A percentile compares a stretch with the other conserved stretches of the same genome.
phyloP scores from a whole-genome alignment of 1,284 basidiomycete species.

The Inonotus hispidus region DNA sequence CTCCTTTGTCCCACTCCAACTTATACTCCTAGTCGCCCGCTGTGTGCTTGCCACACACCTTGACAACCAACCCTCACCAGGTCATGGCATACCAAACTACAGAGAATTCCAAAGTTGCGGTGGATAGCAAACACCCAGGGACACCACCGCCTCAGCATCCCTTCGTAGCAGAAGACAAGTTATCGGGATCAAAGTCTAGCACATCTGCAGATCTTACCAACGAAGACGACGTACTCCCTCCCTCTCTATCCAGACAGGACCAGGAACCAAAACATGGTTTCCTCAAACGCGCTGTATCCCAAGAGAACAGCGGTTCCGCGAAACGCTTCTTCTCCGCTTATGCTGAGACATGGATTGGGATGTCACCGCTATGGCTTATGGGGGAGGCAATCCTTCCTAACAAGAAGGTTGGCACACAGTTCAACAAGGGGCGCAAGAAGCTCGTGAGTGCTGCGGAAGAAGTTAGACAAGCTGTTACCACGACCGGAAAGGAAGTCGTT shows the following conservation, averaged over 20 bases:
- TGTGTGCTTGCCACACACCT: background rate
- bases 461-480: constrained; percentile 16
- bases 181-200: no score
- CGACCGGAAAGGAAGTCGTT: constrained; percentile 20
- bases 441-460: constrained; percentile 20
- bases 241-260: no score
- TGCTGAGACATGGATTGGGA: constrained; percentile 22
- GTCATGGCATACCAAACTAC: background rate
- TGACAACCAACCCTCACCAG: background rate
- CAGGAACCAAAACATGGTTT: background rate
- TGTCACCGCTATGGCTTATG: constrained; percentile 23
- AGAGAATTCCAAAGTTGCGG: background rate
- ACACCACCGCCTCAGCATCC: constrained; percentile 5
- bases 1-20: background rate
- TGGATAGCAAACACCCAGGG: background rate
- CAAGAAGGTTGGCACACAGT: constrained; percentile 21
- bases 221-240: no score
- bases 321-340: constrained; percentile 20
- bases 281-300: constrained; percentile 13
- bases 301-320: constrained; percentile 17
- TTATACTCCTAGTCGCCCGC: no score
- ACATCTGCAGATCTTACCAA: no score
- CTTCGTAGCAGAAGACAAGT: no score
- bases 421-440: constrained; percentile 20
- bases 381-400: constrained; percentile 22